Base-by-base conservation (phyloP, 805 yeast species). In the Saccharomycopsis sp. region DNA sequence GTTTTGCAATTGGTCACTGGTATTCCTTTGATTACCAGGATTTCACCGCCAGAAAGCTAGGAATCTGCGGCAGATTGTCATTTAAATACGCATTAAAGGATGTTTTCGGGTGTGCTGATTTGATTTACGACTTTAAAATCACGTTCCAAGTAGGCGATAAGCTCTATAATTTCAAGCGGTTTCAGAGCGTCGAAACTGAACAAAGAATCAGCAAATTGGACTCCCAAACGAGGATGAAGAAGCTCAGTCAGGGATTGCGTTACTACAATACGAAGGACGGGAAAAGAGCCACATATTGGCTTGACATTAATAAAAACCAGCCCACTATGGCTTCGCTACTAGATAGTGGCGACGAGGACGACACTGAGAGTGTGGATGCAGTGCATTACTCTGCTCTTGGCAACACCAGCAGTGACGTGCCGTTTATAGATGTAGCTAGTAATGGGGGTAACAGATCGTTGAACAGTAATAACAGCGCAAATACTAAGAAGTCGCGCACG, bases 1-100 rank as follows among this genome's bases (percentile, higher is more conserved):
- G 83, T 2, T 93, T 94, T 74, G 90, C 98, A 0, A 71, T 87
- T 23, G 86, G 94, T n/a, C 98, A 94, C 72, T 85, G 91, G 85
- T 68, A 77, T 52, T 90, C 98, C 0, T 94, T 94, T 70, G 83
- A 90, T 3, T 87, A 86, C 72, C 72, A 73, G 2, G 94, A 89
- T 47, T 94, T 86, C 68, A 80, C 85, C 1, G 75, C 82, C 1
- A 69, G 79, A 8, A 73, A 72, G 12, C 72, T 87, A 54, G 91
- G 94, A 0, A 86, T 85, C 35, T 86, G 89, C 47, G 86, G 84
- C 0, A 74, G 97, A 51, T 66, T 92, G 56, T 75, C 81, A 23
- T 76, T 84, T 9, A 65, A 62, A 50, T 77, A 80, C 60, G 97
- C 98, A 0, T 57, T 90, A 1, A 77, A 83, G 56, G 99, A 94